Evolutionary conservation across 2,329 filamentous ascomycete species (phyloP).

Genomic region (Orbilia blumenaviensis): DNA sequence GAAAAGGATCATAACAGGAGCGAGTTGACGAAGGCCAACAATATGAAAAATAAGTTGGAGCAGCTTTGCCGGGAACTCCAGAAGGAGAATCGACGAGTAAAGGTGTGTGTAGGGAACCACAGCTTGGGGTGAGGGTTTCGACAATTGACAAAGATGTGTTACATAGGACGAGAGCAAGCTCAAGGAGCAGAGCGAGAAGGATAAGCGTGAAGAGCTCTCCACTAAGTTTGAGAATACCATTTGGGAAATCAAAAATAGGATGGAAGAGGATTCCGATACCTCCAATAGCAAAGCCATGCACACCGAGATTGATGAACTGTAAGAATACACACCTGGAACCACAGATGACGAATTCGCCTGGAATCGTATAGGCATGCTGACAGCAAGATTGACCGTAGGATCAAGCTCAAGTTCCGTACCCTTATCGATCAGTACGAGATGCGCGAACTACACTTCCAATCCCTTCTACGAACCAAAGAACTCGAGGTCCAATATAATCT

Average conservation of each 20-base stretch:
- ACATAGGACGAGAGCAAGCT: conserved; percentile 88
- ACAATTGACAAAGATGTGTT: neutral
- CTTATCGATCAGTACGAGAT: conserved; percentile 97
- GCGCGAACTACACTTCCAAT: conserved; percentile 92
- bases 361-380: neutral
- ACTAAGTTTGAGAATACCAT: conserved; percentile 58
- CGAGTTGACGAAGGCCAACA: conserved; percentile 88
- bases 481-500: conserved; percentile 93
- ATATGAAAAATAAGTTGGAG: conserved; percentile 94
- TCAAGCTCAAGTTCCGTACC: conserved; percentile 88
- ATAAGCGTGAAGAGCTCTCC: conserved; percentile 71
- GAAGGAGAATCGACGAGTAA: conserved; percentile 97
- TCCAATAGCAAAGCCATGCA: conserved; percentile 82
- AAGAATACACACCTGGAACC: conserved; percentile 62
- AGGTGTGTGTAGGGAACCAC: conserved; percentile 68
- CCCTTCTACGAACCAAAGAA: conserved; percentile 90
- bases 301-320: conserved; percentile 90
- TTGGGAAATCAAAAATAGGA: conserved; percentile 57
- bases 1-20: conserved; percentile 90
- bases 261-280: conserved; percentile 80
- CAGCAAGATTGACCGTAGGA: conserved; percentile 65
- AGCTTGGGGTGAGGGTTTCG: neutral
- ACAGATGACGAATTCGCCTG: neutral
- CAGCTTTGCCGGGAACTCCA: conserved; percentile 94
- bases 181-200: conserved; percentile 83